Evolutionary conservation across 1,284 basidiomycete species (phyloP).

Genomic region (Leccinum fuscescens): DNA sequence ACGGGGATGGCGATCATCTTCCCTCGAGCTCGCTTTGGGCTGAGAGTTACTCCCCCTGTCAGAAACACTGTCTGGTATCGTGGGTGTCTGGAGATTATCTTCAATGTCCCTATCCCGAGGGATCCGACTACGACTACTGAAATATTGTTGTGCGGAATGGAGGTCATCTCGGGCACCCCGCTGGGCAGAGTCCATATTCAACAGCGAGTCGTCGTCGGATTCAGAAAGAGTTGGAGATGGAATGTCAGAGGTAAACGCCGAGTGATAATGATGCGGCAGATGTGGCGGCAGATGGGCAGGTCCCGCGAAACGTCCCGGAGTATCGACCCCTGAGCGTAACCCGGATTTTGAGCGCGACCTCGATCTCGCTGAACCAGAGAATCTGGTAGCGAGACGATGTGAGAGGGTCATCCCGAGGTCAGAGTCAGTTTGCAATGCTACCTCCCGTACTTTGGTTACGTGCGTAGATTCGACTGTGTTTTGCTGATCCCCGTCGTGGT

Average conservation of each 20-base stretch:
- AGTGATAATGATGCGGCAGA: constrained; percentile 17
- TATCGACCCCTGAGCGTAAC: constrained; percentile 64
- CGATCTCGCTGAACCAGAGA: constrained; percentile 39
- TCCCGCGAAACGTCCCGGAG: constrained; percentile 75
- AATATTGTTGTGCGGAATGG: constrained; percentile 42
- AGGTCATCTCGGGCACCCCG: constrained; percentile 54
- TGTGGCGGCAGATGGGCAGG: constrained; percentile 56
- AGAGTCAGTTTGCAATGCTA: constrained; percentile 32
- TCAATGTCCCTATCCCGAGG: constrained; percentile 54
- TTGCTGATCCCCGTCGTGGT: constrained; percentile 18
- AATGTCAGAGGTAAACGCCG: constrained; percentile 27
- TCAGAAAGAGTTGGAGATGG: constrained; percentile 43
- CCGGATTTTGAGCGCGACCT: constrained; percentile 44
- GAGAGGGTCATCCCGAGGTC: constrained; percentile 34
- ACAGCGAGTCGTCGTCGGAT: constrained; percentile 34
- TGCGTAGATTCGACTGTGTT: constrained; percentile 20
- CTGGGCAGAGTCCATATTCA: constrained; percentile 34
- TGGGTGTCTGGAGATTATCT: constrained; percentile 60
- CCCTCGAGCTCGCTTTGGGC: constrained; percentile 37
- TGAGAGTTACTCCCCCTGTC: constrained; percentile 37
- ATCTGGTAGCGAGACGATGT: constrained; percentile 32
- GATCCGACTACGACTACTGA: constrained; percentile 51
- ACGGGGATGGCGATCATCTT: constrained; percentile 44
- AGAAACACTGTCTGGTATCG: constrained; percentile 41
- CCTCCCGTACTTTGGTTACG: constrained; percentile 33